Evolutionary conservation across 108 stramenopile genomes (phyloP).

Genomic region (Skeletonema grethae): DNA sequence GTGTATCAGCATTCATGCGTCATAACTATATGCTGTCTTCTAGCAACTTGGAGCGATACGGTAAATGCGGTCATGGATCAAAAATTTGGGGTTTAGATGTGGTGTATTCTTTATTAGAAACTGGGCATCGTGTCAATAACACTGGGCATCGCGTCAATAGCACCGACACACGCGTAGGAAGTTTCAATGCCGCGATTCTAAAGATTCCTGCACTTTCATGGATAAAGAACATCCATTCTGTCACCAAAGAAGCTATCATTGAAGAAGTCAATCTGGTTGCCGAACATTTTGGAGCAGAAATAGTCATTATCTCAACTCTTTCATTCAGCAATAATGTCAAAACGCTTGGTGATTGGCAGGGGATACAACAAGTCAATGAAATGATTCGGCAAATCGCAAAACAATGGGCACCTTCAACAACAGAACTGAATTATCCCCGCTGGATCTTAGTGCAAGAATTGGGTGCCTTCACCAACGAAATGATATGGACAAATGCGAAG

Average conservation of each 20-base stretch:
- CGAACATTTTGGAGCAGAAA: constrained; percentile 10
- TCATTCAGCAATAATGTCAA: constrained; percentile 27
- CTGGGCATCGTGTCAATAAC: no score
- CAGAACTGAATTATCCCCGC: background rate
- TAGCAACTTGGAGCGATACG: no score
- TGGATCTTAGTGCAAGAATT: constrained; percentile 28
- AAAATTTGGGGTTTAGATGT: no score
- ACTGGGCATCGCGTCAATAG: no score
- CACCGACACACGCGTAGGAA: no score
- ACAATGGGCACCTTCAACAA: background rate
- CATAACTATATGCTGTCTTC: no score
- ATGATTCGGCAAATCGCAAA: constrained; percentile 23
- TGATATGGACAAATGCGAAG: constrained; percentile 30
- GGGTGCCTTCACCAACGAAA: constrained; percentile 16
- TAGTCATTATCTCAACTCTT: constrained; percentile 20
- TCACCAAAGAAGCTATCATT: constrained; percentile 12
- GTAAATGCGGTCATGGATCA: no score
- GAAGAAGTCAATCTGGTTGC: constrained; percentile 16
- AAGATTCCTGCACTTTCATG: constrained; percentile 15
- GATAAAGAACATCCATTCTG: constrained; percentile 12
- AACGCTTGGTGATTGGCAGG: constrained; percentile 19
- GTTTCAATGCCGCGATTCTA: constrained; percentile 11
- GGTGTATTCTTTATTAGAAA: no score
- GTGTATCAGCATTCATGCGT: no score
- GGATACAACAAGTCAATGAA: constrained; percentile 20